A percentile compares a stretch with the other conserved stretches of the same genome.
Evolutionary conservation across 306 rosid genomes (phyloP).

Genomic region (Trifolium subterraneum): DNA sequence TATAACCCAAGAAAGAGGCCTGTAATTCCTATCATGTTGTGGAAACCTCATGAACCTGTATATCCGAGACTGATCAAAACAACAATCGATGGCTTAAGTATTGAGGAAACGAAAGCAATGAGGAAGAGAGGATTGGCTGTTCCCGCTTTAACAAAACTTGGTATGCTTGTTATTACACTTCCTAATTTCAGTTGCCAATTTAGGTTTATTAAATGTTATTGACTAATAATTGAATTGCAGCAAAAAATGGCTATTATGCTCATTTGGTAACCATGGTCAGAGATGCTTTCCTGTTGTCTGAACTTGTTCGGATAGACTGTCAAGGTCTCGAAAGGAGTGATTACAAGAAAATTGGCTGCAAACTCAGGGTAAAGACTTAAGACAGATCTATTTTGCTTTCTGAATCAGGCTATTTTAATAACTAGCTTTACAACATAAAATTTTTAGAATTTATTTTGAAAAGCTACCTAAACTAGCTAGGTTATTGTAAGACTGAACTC

Average conservation of each 20-base stretch:
- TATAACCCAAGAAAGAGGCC: slow-evolving; percentile 77
- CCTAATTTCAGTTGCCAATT: slow-evolving; percentile 14
- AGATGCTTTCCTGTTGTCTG: slow-evolving; percentile 78
- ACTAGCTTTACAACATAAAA: neutral
- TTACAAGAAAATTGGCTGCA: slow-evolving; percentile 97
- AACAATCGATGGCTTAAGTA: slow-evolving; percentile 83
- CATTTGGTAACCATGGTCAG: slow-evolving; percentile 86
- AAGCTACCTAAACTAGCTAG: slow-evolving; percentile 1
- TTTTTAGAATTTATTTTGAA: neutral
- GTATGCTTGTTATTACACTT: slow-evolving; percentile 46
- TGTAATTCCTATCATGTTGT: slow-evolving; percentile 83
- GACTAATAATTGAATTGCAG: slow-evolving; percentile 55
- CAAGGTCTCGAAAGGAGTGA: slow-evolving; percentile 86
- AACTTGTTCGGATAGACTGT: slow-evolving; percentile 86
- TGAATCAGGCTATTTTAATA: neutral
- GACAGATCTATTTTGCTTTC: neutral
- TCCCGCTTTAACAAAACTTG: slow-evolving; percentile 84
- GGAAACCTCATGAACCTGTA: slow-evolving; percentile 92
- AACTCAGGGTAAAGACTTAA: slow-evolving; percentile 66
- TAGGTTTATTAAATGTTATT: slow-evolving; percentile 24
- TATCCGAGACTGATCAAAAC: slow-evolving; percentile 91
- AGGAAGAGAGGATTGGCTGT: slow-evolving; percentile 84
- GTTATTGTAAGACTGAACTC: neutral
- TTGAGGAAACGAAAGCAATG: slow-evolving; percentile 86
- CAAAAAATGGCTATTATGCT: slow-evolving; percentile 88